phyloP scores from a whole-genome alignment of 805 yeast species.

The Zygoascus biomembranicola region DNA sequence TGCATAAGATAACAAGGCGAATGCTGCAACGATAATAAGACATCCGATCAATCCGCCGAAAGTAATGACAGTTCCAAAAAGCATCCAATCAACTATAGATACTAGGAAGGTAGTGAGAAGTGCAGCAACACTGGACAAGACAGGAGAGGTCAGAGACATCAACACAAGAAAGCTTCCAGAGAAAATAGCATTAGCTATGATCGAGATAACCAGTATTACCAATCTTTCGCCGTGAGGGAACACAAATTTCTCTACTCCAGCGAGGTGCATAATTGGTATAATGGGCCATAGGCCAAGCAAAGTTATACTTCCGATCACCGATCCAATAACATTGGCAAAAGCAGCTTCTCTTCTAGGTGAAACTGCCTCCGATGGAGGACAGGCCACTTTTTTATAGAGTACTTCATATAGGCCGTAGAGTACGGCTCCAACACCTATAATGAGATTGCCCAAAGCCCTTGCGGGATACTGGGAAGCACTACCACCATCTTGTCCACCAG shows the following conservation, averaged over 20 bases:
- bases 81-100: constrained; percentile 64
- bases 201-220: constrained; percentile 43
- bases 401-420: constrained; percentile 80
- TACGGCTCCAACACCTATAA: constrained; percentile 67
- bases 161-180: constrained; percentile 65
- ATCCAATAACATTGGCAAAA: constrained; percentile 71
- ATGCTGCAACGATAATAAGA: constrained; percentile 58
- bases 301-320: constrained; percentile 55
- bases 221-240: constrained; percentile 39
- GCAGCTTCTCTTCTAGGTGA: constrained; percentile 63
- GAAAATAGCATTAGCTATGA: constrained; percentile 56
- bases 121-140: constrained; percentile 58
- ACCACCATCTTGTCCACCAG: constrained; percentile 21
- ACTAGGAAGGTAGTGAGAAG: constrained; percentile 71
- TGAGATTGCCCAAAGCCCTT: constrained; percentile 57
- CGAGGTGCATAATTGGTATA: constrained; percentile 41
- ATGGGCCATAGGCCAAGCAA: constrained; percentile 40
- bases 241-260: constrained; percentile 51
- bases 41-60: constrained; percentile 61
- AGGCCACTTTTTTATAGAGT: constrained; percentile 61
- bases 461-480: constrained; percentile 38
- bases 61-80: constrained; percentile 53
- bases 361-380: constrained; percentile 60
- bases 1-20: constrained; percentile 42
- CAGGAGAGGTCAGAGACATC: constrained; percentile 82